Evolutionary conservation across 108 stramenopile genomes (phyloP), one percentile per base, ranked within the genome.

Genomic region (Pseudonitzschia multiseries): DNA sequence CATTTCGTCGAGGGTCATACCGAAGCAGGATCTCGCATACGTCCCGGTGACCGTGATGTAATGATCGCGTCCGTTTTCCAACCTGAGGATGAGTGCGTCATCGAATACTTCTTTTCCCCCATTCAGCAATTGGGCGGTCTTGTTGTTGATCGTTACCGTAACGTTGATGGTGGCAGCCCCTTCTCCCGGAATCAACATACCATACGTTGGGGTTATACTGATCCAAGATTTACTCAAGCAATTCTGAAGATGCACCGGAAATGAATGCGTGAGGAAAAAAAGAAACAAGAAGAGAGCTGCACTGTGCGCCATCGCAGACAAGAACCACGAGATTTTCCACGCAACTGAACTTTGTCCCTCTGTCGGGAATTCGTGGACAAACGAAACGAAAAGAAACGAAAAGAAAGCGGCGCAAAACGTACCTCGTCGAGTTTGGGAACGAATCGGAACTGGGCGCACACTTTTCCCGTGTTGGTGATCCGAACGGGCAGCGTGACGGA

Each of bases 1-100:
- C 28, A 99, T 85, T 29, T 97, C 94, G 44, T 92, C 91, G 13
- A 96, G 82, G 40, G 82, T 83, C 93, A 96, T 93, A 18, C 98
- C 98, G 71, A 95, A 97, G 72, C 93, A 95, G 22, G 96, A 96
- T 51, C 96, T 85, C 1, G 90, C 93, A 82, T 91, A 97, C 32
- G 77, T 75, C 27, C 81, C 97, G 20, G 73, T 87, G 31, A 96
- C 89, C 10, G 88, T 87, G 69, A 99, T 86, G 83, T 95, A 97
- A 70, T 91, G 92, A 78, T 99, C 98, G 20, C 89, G 83, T 1
- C 96, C 96, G 70, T 95, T 93, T 81, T 99, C 97, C n/a, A 99
- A 76, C 15, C 98, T 90, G 28, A 99, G 81, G 26, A 97, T 89
- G 8, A 99, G 72, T 28, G 94, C 85, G 73, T 99, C 98, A 44